These are phyloP conservation scores for Pelagomonas calceolata DNA, from an alignment of 108 stramenopile species.

Conservation along the genomic window DNA sequence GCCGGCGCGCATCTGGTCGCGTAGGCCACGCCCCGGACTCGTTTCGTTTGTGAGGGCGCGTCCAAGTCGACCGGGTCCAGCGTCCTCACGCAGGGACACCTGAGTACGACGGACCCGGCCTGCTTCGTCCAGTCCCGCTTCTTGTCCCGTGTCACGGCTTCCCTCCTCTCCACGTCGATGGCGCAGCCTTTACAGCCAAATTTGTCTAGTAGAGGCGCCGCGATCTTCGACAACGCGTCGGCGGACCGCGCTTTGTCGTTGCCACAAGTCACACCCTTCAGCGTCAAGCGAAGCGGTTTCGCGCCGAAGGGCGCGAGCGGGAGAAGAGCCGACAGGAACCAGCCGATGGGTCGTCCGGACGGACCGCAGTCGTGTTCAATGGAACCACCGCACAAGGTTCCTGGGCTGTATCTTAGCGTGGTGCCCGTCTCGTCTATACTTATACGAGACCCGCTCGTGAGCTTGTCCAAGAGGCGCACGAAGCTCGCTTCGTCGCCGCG, in stretches of 20 bases:
- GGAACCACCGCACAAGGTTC: slow-evolving; percentile 75
- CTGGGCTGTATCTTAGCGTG: slow-evolving; percentile 76
- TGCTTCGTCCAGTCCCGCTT: slow-evolving; percentile 56
- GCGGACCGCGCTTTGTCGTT: slow-evolving; percentile 68
- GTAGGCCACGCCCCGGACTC: slow-evolving; percentile 83
- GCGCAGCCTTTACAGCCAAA: slow-evolving; percentile 77
- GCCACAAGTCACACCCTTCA: slow-evolving; percentile 61
- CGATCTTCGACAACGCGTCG: slow-evolving; percentile 65
- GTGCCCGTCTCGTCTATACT: slow-evolving; percentile 98
- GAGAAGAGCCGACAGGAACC: slow-evolving; percentile 92
- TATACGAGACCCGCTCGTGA: slow-evolving; percentile 86
- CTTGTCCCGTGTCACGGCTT: slow-evolving; percentile 2
- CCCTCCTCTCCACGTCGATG: slow-evolving; percentile 39
- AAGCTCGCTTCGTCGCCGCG: slow-evolving; percentile 73
- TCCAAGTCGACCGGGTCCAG: slow-evolving; percentile 62
- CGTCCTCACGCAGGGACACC: slow-evolving; percentile 75
- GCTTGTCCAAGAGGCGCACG: slow-evolving; percentile 70
- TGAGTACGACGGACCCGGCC: slow-evolving; percentile 67
- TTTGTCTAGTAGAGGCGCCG: slow-evolving; percentile 59
- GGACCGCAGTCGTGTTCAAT: slow-evolving; percentile 72
- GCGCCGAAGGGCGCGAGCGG: slow-evolving; percentile 91
- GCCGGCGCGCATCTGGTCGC: slow-evolving; percentile 79
- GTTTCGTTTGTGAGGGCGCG: slow-evolving; percentile 84
- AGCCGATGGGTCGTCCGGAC: slow-evolving; percentile 62
- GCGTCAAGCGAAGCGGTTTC: slow-evolving; percentile 57